A percentile compares a stretch with the other conserved stretches of the same genome.
phyloP scores from a whole-genome alignment of 306 rosid genomes.

The Potentilla sterilis region DNA sequence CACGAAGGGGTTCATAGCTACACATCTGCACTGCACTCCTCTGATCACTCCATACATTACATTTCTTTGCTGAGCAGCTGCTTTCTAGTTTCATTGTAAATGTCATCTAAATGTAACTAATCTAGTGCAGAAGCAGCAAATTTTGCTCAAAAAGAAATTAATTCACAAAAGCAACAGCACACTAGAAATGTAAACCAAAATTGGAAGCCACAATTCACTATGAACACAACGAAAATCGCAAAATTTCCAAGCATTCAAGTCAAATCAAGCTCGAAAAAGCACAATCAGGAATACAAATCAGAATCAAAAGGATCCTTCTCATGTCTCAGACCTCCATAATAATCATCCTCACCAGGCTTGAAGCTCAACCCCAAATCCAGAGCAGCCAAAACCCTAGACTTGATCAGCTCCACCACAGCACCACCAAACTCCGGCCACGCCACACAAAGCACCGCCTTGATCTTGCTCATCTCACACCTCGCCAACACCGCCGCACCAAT shows the following conservation, averaged over 20 bases:
- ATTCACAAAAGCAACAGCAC: background rate
- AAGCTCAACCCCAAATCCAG: slow-evolving; percentile 43
- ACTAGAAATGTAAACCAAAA: background rate
- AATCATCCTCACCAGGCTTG: slow-evolving; percentile 7
- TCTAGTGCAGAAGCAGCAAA: background rate
- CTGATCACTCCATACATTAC: background rate
- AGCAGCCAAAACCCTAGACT: slow-evolving; percentile 40
- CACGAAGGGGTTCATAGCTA: background rate
- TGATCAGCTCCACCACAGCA: slow-evolving; percentile 42
- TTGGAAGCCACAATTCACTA: background rate
- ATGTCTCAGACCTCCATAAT: slow-evolving; percentile 27
- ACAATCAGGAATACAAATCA: slow-evolving; percentile 59
- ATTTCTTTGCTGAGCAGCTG: background rate
- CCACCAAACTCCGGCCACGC: slow-evolving; percentile 75
- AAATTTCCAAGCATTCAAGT: background rate
- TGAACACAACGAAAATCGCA: background rate
- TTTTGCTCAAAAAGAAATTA: background rate
- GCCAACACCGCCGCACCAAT: slow-evolving; percentile 68
- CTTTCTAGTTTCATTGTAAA: background rate
- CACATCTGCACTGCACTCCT: background rate
- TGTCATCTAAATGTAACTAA: background rate
- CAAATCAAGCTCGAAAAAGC: background rate
- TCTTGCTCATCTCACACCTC: slow-evolving; percentile 50
- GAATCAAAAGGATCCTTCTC: slow-evolving; percentile 52
- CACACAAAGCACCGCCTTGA: slow-evolving; percentile 62